Percentiles rank a stretch among this genome's conserved stretches.
phyloP scores from a whole-genome alignment of 2,329 filamentous ascomycete genomes.

The Ascochyta viciae-villosae region DNA sequence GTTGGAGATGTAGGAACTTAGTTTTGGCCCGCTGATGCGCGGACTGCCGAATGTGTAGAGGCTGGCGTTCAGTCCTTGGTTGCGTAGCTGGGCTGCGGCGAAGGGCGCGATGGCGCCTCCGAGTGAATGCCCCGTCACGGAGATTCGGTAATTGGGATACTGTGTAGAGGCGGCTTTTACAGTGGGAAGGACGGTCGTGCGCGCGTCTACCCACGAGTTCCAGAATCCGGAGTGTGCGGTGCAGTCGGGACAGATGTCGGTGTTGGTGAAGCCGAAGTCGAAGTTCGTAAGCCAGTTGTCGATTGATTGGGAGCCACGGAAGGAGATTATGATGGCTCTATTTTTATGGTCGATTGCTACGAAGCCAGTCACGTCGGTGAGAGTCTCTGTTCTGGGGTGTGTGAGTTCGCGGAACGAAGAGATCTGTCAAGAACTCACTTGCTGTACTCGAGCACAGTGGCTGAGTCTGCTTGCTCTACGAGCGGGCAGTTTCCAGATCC shows the following conservation, averaged over 20 bases:
- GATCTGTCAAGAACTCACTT: slow-evolving; percentile 15
- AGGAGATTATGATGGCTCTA: slow-evolving; percentile 63
- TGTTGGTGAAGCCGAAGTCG: slow-evolving; percentile 51
- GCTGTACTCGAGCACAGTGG: slow-evolving; percentile 54
- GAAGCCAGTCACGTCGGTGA: slow-evolving; percentile 56
- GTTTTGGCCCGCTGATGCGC: slow-evolving; percentile 67
- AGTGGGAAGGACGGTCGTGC: slow-evolving; percentile 50
- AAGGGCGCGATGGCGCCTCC: slow-evolving; percentile 71
- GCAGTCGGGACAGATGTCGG: slow-evolving; percentile 57
- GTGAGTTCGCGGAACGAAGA: slow-evolving; percentile 9
- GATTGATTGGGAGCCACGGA: slow-evolving; percentile 65
- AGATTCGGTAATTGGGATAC: slow-evolving; percentile 62
- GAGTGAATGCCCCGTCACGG: slow-evolving; percentile 72
- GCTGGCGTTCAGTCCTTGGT: slow-evolving; percentile 27
- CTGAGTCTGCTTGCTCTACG: slow-evolving; percentile 55
- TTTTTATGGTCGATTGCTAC: slow-evolving; percentile 55
- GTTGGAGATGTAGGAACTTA: slow-evolving; percentile 62
- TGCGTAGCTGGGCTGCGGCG: slow-evolving; percentile 59
- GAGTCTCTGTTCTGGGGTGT: slow-evolving; percentile 16
- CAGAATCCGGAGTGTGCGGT: slow-evolving; percentile 67
- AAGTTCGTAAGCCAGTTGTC: slow-evolving; percentile 69
- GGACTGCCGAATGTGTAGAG: slow-evolving; percentile 71
- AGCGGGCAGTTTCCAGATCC: slow-evolving; percentile 56
- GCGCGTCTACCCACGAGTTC: slow-evolving; percentile 64
- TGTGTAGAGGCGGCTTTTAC: slow-evolving; percentile 53